Base-by-base conservation (phyloP, 2,329 filamentous ascomycete genomes). In the Curvularia sp. region DNA sequence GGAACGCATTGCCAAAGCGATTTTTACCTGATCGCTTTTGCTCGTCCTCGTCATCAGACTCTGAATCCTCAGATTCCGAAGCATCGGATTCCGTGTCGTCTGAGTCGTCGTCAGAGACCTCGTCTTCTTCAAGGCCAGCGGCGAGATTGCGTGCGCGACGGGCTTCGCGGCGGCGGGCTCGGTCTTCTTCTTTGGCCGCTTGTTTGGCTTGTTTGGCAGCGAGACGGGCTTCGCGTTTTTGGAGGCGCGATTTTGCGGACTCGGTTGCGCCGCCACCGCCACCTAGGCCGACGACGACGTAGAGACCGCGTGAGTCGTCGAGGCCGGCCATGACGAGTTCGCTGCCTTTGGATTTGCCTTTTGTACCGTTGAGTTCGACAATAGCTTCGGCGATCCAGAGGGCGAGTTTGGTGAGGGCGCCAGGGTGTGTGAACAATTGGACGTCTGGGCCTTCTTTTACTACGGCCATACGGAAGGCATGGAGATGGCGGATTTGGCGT, bases 381-480 rank as follows among this genome's bases (percentile, higher is more conserved):
- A 98, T 88, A 0, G 95, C 94, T 78, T 98, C 94, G 46, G 90
- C 92, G 42, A 99, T 86, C 95, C 95, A 99, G 3, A 97, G 83
- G 0, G 94, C 93, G 13, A 99, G 85, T 77, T 98, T 97, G 2
- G 93, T 96, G 24, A 99, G 81, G 1, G 95, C 95, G 5, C 93
- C 92, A 0, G 95, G 93, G 71, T 98, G 94, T 0, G 89, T 93
- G 78, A 99, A 99, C 10, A 98, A 84, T n/a, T 86, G 80, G 0
- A 96, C 90, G 68, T 98, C 95, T 0, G 93, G 92, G 0, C 94
- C 93, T 71, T 98, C 95, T 74, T 96, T 97, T 68, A 99, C 93
- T 4, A 98, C 90, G 33, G 91, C 96, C 84, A 99, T 93, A 49
- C 95, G 91, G 76, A 98, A 99, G 0, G 94, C 91, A 48, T 92